phyloP scores from a whole-genome alignment of 2,329 filamentous ascomycete species.

The Curvularia verruculosa region DNA sequence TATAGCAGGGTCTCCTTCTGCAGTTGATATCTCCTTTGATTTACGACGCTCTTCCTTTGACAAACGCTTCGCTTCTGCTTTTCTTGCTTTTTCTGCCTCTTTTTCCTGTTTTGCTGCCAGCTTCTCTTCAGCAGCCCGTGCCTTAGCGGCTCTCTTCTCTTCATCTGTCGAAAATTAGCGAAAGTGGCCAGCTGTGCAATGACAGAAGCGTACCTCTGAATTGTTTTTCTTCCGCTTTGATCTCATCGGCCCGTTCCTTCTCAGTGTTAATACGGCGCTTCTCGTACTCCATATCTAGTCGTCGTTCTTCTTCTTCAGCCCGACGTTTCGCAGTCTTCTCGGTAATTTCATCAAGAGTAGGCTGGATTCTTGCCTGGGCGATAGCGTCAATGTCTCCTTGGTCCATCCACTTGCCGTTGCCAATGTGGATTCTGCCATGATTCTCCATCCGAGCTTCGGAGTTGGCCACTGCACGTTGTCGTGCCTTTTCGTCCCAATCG shows the following conservation, averaged over 20 bases:
- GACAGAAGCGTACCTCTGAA: constrained; percentile 61
- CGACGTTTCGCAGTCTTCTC: constrained; percentile 75
- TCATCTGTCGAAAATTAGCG: constrained; percentile 54
- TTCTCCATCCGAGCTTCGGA: constrained; percentile 65
- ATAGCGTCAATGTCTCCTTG: constrained; percentile 79
- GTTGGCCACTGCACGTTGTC: constrained; percentile 70
- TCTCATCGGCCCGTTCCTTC: constrained; percentile 56
- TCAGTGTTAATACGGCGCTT: constrained; percentile 65
- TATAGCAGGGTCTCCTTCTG: constrained; percentile 13
- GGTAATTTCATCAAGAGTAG: constrained; percentile 83
- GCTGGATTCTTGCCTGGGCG: constrained; percentile 77
- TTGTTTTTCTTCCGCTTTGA: constrained; percentile 54
- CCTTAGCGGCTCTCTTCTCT: constrained; percentile 57
- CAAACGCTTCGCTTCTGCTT: constrained; percentile 59
- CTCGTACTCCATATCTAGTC: constrained; percentile 68
- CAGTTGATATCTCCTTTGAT: constrained; percentile 45
- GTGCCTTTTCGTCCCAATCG: constrained; percentile 80
- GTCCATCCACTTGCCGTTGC: constrained; percentile 80
- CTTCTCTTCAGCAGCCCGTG: constrained; percentile 60
- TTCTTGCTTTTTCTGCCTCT: constrained; percentile 55
- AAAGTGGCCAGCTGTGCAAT: not conserved
- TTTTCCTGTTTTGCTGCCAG: constrained; percentile 46
- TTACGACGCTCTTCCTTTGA: constrained; percentile 62
- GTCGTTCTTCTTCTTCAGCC: constrained; percentile 66
- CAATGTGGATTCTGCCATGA: constrained; percentile 69